phyloP scores from a whole-genome alignment of 2,329 filamentous ascomycete genomes.

The Exophiala sideris region DNA sequence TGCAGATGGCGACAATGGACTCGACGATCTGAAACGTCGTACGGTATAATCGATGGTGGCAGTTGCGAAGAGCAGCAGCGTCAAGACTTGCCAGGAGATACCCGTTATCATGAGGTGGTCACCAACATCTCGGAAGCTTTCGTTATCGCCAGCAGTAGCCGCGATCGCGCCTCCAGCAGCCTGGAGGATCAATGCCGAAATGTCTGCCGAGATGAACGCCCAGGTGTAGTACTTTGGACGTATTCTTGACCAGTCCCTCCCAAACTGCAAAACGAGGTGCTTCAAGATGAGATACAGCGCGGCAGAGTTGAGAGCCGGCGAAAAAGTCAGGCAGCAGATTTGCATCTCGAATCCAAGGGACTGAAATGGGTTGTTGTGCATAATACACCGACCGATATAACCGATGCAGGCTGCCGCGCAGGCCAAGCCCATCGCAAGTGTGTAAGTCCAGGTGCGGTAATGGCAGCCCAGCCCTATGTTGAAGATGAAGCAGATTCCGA shows the following conservation, averaged over 20 bases:
- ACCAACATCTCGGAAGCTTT: constrained; percentile 44
- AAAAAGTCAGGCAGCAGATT: constrained; percentile 55
- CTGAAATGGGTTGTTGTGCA: constrained; percentile 53
- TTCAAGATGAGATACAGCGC: constrained; percentile 56
- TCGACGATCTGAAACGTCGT: neutral
- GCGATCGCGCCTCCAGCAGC: constrained; percentile 57
- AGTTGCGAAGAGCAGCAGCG: constrained; percentile 36
- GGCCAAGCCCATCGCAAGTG: constrained; percentile 37
- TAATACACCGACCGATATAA: constrained; percentile 54
- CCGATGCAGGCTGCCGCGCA: constrained; percentile 52
- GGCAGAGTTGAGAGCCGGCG: constrained; percentile 53
- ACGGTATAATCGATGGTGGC: neutral
- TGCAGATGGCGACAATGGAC: constrained; percentile 1
- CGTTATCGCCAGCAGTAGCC: constrained; percentile 39
- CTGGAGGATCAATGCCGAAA: constrained; percentile 56
- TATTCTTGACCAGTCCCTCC: constrained; percentile 46
- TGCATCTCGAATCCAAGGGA: constrained; percentile 46
- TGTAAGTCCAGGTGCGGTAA: constrained; percentile 55
- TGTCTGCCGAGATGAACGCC: constrained; percentile 57
- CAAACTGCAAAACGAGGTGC: constrained; percentile 55
- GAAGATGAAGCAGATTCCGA: constrained; percentile 46
- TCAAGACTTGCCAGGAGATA: constrained; percentile 55
- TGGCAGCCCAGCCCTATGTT: constrained; percentile 49
- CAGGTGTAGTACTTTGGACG: constrained; percentile 52
- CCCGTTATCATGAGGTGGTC: constrained; percentile 57